Base-by-base conservation (phyloP, 257 asterid genomes). In the Cruciata laevipes region DNA sequence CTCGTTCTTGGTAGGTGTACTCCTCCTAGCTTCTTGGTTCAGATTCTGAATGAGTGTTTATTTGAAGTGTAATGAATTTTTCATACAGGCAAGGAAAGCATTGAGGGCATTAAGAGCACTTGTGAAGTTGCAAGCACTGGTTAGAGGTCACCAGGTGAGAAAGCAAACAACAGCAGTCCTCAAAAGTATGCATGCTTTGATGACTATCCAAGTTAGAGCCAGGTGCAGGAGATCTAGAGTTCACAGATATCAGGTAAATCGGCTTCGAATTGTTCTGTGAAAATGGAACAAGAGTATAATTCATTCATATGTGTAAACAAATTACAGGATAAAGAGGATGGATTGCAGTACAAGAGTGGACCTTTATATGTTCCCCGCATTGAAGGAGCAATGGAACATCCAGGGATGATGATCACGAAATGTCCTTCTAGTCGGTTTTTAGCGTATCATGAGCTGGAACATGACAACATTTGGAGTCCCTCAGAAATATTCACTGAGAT, bases 121-220 rank as follows among this genome's bases (percentile, higher is more conserved):
- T 20, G 96, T 89, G 82, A 89, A 87, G 71, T 61, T 89, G 72
- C 96, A 89, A 75, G 96, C 95, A 65, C 70, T 87, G 33, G 89
- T 87, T 31, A 83, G 92, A 78, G 96, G 96, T 65, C 77, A 85
- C 81, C 78, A 81, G 79, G 91, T 87, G 27, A 78, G 95, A 53
- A 87, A 87, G 75, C 87, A 81, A 66, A 82, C 85, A 71, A 79
- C 77, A 23, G 77, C 66, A n/a, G 78, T 82, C 52, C 21, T 85
- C 30, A 84, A 82, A 82, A 71, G 93, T 38, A 77, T 89, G 79
- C 84, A 80, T 40, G 87, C 89, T 73, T 80, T 81, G 63, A 81
- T 85, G 84, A 77, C 79, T 21, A 85, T 87, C 71, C 96, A 89
- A 75, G 82, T 87, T 67, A 77, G 90, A 78, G 95, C 95, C 7